A percentile compares a stretch with the other conserved stretches of the same genome.
These are phyloP conservation scores for Bipolaris gigantea DNA, from an alignment of 2,329 filamentous ascomycete genomes.

Conservation along the genomic window DNA sequence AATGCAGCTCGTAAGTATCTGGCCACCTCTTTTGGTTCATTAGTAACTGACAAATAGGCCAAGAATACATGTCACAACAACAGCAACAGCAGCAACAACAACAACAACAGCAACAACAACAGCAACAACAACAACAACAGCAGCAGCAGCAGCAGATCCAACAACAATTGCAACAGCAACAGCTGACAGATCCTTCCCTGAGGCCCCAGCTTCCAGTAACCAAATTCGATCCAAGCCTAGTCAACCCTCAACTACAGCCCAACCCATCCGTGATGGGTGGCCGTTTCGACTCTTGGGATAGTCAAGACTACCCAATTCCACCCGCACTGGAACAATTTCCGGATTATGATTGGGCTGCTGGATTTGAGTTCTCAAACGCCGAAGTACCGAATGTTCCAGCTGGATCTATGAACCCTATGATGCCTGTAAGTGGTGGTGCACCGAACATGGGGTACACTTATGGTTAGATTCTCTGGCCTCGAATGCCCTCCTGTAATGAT, in stretches of 20 bases:
- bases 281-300: slow-evolving; percentile 31
- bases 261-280: slow-evolving; percentile 25
- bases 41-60: slow-evolving; percentile 14
- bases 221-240: slow-evolving; percentile 34
- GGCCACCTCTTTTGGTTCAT: not conserved
- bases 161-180: slow-evolving; percentile 3
- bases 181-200: slow-evolving; percentile 20
- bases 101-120: not conserved
- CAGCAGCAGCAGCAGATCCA: slow-evolving; percentile 11
- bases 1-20: slow-evolving; percentile 34
- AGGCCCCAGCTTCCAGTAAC: slow-evolving; percentile 23
- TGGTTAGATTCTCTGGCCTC: slow-evolving; percentile 15
- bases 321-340: slow-evolving; percentile 43
- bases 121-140: slow-evolving; percentile 4
- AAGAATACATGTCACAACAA: slow-evolving; percentile 23
- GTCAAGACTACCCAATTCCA: slow-evolving; percentile 33
- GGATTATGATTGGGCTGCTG: slow-evolving; percentile 44
- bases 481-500: not conserved
- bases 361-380: slow-evolving; percentile 39
- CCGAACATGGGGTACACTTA: slow-evolving; percentile 33
- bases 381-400: slow-evolving; percentile 31
- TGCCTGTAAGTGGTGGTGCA: slow-evolving; percentile 16
- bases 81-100: slow-evolving; percentile 12
- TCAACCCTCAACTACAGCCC: slow-evolving; percentile 24
- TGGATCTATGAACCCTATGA: slow-evolving; percentile 24